A percentile compares a stretch with the other conserved stretches of the same genome.
Evolutionary conservation across 768 basidiomycete species (phyloP).

Genomic region (Hericium erinaceus): DNA sequence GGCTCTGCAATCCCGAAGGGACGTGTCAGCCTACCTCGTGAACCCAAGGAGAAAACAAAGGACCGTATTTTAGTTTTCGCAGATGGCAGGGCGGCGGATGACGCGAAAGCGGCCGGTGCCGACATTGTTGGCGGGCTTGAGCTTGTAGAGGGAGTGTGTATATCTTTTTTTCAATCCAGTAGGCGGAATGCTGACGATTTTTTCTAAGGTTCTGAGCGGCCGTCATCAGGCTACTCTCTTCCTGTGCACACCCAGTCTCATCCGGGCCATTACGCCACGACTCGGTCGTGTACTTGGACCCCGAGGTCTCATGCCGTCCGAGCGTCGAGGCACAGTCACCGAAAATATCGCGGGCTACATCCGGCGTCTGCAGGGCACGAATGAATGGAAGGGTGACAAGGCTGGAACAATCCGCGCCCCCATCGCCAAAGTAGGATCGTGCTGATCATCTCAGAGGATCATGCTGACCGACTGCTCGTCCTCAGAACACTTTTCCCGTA

Average conservation of each 20-base stretch:
- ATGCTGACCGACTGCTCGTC: neutral
- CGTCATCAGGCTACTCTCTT: conserved; percentile 75
- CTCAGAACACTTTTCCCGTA: conserved; percentile 62
- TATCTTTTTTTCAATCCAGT: neutral
- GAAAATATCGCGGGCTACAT: conserved; percentile 82
- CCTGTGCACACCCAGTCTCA: conserved; percentile 72
- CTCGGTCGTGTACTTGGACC: conserved; percentile 77
- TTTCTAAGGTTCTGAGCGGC: conserved; percentile 57
- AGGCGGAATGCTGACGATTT: neutral
- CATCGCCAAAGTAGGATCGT: conserved; percentile 55
- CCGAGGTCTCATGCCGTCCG: conserved; percentile 91
- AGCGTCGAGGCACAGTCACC: conserved; percentile 88
- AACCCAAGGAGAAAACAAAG: conserved; percentile 60
- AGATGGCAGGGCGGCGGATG: conserved; percentile 71
- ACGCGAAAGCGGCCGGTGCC: conserved; percentile 82
- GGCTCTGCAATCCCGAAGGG: conserved; percentile 84
- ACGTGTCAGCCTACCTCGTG: conserved; percentile 75
- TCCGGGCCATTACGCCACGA: conserved; percentile 68
- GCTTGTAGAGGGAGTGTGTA: conserved; percentile 76
- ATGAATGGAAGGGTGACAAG: conserved; percentile 92
- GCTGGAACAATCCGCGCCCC: conserved; percentile 76
- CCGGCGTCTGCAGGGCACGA: conserved; percentile 64
- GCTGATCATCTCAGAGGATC: neutral
- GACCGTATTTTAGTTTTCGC: conserved; percentile 91
- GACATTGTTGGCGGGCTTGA: conserved; percentile 87